Conservation (phyloP, 805 yeast genomes). For the Candida cerambycidarum region DNA sequence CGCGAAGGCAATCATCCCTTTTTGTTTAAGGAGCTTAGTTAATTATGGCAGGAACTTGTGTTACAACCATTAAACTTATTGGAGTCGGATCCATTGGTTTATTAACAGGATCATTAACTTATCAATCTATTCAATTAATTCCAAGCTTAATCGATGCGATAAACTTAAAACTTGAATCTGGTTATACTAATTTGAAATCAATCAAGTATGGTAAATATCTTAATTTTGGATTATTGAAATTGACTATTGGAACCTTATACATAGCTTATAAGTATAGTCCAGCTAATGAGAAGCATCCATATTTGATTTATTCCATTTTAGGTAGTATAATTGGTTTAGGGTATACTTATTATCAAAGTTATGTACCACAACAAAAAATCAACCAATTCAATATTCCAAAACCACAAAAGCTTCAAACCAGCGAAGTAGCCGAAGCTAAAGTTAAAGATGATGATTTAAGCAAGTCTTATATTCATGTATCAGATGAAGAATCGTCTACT, state of each 20-base stretch:
- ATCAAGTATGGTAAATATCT: constrained; percentile 23
- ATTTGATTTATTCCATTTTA: constrained; percentile 62
- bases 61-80: constrained; percentile 52
- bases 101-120: constrained; percentile 51
- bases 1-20: constrained; percentile 15
- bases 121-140: constrained; percentile 35
- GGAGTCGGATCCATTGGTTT: constrained; percentile 72
- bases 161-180: constrained; percentile 7
- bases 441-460: constrained; percentile 28
- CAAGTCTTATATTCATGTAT: constrained; percentile 42
- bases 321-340: constrained; percentile 49
- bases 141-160: constrained; percentile 28
- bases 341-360: constrained; percentile 19
- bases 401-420: not conserved
- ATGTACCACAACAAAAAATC: constrained; percentile 18
- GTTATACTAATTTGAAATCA: constrained; percentile 21
- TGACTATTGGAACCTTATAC: constrained; percentile 52
- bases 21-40: constrained; percentile 6
- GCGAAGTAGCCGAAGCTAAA: constrained; percentile 7
- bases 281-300: constrained; percentile 63
- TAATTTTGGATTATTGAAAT: constrained; percentile 40
- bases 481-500: constrained; percentile 34
- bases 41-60: constrained; percentile 32
- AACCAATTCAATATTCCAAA: constrained; percentile 6
- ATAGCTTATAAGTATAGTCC: constrained; percentile 61